Conservation (phyloP, 371 early-diverging fungal species). For the Pancytospora epiphaga region DNA sequence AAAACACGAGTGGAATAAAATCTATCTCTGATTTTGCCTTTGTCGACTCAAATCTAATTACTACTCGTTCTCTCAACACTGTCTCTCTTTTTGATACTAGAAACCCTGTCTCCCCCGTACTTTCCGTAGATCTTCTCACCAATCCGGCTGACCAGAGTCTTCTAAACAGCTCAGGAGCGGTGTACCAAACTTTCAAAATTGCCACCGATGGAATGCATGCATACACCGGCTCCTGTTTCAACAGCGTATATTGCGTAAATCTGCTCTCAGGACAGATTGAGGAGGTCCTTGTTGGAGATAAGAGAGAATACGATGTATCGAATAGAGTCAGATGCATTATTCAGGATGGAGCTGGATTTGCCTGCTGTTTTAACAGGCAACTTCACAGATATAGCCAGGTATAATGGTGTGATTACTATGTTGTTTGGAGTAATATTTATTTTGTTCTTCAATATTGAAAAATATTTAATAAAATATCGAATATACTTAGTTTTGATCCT, state of each 20-base stretch:
- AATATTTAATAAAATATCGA: too few relatives aligned
- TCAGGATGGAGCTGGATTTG: not conserved
- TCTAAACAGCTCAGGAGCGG: conserved; percentile 46
- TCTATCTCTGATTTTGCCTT: conserved; percentile 57
- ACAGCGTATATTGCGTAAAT: conserved; percentile 32
- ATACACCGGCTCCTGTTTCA: conserved; percentile 54
- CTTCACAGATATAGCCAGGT: not conserved
- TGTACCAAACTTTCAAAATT: conserved; percentile 56
- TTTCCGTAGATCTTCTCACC: conserved; percentile 1
- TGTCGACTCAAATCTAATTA: conserved; percentile 47
- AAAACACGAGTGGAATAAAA: conserved; percentile 30
- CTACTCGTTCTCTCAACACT: conserved; percentile 48
- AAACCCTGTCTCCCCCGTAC: conserved; percentile 21
- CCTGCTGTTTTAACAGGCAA: not conserved
- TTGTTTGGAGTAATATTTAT: too few relatives aligned
- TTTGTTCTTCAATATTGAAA: too few relatives aligned
- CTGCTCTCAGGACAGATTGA: conserved; percentile 13
- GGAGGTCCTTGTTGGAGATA: conserved; percentile 26
- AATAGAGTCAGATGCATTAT: conserved; percentile 38
- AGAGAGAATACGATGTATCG: conserved; percentile 23
- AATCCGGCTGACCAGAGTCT: conserved; percentile 16
- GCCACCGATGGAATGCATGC: conserved; percentile 11
- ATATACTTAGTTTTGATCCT: too few relatives aligned
- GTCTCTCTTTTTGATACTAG: conserved; percentile 55
- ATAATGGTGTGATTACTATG: too few relatives aligned